Percentiles rank a stretch among this genome's conserved stretches.
phyloP scores from a whole-genome alignment of 495 filamentous ascomycete species.

The Neurospora intermedia region DNA sequence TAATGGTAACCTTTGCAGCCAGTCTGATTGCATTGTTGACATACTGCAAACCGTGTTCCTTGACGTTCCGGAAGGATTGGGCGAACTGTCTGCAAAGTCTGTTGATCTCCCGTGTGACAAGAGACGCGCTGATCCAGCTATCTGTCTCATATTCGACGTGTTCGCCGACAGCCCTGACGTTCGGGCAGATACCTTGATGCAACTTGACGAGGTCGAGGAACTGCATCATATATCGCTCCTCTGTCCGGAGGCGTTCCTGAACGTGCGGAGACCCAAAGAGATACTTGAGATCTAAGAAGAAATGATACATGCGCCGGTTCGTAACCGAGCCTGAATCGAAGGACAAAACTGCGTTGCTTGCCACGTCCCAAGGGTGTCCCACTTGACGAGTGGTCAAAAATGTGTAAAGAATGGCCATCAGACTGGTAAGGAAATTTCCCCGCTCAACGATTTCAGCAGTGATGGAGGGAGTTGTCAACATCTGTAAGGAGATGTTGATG shows the following conservation, averaged over 20 bases:
- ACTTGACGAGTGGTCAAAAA: slow-evolving; percentile 95
- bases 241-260: slow-evolving; percentile 66
- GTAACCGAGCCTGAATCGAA: slow-evolving; percentile 90
- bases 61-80: slow-evolving; percentile 64
- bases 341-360: slow-evolving; percentile 70
- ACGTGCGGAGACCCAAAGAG: slow-evolving; percentile 81
- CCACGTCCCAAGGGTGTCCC: slow-evolving; percentile 79
- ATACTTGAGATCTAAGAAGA: slow-evolving; percentile 86
- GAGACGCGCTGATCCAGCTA: slow-evolving; percentile 90
- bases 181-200: slow-evolving; percentile 93
- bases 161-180: slow-evolving; percentile 79
- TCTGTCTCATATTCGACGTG: slow-evolving; percentile 98
- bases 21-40: slow-evolving; percentile 64
- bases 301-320: slow-evolving; percentile 91
- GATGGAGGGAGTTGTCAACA: slow-evolving; percentile 92
- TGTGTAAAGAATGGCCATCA: slow-evolving; percentile 94
- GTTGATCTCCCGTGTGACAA: slow-evolving; percentile 92
- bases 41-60: slow-evolving; percentile 48
- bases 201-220: slow-evolving; percentile 93
- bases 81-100: slow-evolving; percentile 78
- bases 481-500: slow-evolving; percentile 91
- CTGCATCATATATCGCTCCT: slow-evolving; percentile 80
- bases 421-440: slow-evolving; percentile 91
- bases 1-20: slow-evolving; percentile 64
- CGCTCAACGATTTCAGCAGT: slow-evolving; percentile 87